Evolutionary conservation across 768 basidiomycete genomes (phyloP), one percentile per base, ranked within the genome.

Genomic region (Candolleomyces eurysporus): DNA sequence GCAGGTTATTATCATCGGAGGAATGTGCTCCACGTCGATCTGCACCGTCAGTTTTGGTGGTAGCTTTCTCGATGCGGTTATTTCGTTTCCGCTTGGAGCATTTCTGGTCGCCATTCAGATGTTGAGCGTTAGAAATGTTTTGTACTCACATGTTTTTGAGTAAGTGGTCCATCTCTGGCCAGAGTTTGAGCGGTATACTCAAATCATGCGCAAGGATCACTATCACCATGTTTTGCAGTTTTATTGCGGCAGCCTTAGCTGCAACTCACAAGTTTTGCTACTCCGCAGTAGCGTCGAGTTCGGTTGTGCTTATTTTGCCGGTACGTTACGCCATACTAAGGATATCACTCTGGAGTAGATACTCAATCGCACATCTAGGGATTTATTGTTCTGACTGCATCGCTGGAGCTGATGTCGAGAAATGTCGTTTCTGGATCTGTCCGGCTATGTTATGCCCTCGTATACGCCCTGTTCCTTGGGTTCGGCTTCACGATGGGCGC

Each of bases 381-480:
- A 7, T 88, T 88, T 62, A 84, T 90, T 55, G 85, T 90, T 10
- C 80, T 90, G 14, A 82, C 78, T 66, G 94, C 89, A 53, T 82
- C 87, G 11, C 84, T 94, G 32, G 93, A 94, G 69, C 75, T 94
- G 21, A 84, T 91, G 61, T 89, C 91, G 3, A 83, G 91, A 17
- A 91, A 90, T 63, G 88, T 96, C 67, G 85, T 93, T 32, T 80
- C 91, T 0, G 92, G 94, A n/a, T 88, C 91, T 11, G 92, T 94
- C 36, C 82, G 91, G 43, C 78, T 94, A 16, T 90, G 90, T 65
- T 94, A 90, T 67, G 83, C 90, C 26, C 79, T 91, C 57, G 81
- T 90, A 60, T 95, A 94, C 68, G 87, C 89, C n/a, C 77, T 88
- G 17, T 88, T 88, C 71, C 78, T 90, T 8, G 88, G 89, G 0